phyloP scores from a whole-genome alignment of 257 asterid species.

The Rauvolfia tetraphylla region DNA sequence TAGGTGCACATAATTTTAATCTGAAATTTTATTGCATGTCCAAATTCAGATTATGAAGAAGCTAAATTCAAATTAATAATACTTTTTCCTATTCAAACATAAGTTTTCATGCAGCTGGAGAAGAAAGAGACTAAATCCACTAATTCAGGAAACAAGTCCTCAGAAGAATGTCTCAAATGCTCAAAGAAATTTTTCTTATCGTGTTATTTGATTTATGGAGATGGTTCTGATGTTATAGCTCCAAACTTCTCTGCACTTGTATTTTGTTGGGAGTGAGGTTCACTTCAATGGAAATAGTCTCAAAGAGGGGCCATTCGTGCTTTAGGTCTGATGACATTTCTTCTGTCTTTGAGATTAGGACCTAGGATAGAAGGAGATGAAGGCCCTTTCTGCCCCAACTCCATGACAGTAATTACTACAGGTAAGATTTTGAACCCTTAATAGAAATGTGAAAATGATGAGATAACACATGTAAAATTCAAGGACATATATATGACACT shows the following conservation, averaged over 20 bases:
- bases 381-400: neutral
- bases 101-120: neutral
- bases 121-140: neutral
- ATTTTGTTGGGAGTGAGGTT: neutral
- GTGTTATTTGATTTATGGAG: neutral
- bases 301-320: neutral
- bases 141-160: neutral
- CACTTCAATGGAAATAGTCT: neutral
- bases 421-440: neutral
- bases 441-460: neutral
- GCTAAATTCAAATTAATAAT: neutral
- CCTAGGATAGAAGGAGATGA: neutral
- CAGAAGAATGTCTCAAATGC: neutral
- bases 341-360: neutral
- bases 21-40: neutral
- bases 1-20: neutral
- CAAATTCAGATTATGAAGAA: neutral
- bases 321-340: neutral
- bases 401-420: neutral
- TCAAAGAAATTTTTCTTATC: too few species aligned
- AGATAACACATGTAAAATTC: neutral
- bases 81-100: neutral
- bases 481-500: neutral
- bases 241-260: neutral
- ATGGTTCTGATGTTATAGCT: neutral